Evolutionary conservation across 495 filamentous ascomycete species (phyloP), one percentile per base, ranked within the genome.

Genomic region (Tuber indicum): DNA sequence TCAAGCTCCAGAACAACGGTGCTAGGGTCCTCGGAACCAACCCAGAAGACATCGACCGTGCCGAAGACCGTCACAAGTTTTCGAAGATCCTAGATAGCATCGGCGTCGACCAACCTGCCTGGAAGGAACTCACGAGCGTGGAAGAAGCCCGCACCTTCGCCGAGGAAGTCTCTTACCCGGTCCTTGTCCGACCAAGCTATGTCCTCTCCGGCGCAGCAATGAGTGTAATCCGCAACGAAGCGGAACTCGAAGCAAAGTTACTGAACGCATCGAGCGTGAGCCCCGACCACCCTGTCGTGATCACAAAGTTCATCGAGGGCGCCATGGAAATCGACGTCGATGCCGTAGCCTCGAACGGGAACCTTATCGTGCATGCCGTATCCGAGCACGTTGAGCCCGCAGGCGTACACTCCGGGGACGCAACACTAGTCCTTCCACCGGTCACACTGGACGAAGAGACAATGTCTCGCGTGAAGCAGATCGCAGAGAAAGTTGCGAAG

Each of bases 261-360:
- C 90, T 93, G 84, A 93, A 96, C 83, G 96, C 96, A 43, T 91
- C 89, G 71, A 91, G 91, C 77, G 96, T 99, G 52, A 98, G 95
- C n/a, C 92, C 92, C 47, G 96, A 98, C 74, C 93, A 98, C 86
- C 96, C 96, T 23, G 96, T 98, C n/a, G 96, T 98, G 41, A 97
- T 99, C 82, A 97, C 92, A 75, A 98, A 99, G 87, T 99, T 98
- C 85, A 98, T 99, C 77, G 96, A 98, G 85, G 93, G 93, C 77
- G 94, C 94, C 32, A 92, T 97, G 87, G 96, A 99, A 86, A 97
- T 99, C 73, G 96, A 99, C 82, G 94, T 98, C 86, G 96, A 99
- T 81, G 96, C 92, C 81, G 96, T 99, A 39, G 95, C 92, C 71
- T 92, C 91, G 66, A 88, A 91, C 78, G 95, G 95, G 77, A 90